Evolutionary conservation across 2,329 filamentous ascomycete genomes (phyloP), one percentile per base, ranked within the genome.

Genomic region (Xylariaceae sp.): DNA sequence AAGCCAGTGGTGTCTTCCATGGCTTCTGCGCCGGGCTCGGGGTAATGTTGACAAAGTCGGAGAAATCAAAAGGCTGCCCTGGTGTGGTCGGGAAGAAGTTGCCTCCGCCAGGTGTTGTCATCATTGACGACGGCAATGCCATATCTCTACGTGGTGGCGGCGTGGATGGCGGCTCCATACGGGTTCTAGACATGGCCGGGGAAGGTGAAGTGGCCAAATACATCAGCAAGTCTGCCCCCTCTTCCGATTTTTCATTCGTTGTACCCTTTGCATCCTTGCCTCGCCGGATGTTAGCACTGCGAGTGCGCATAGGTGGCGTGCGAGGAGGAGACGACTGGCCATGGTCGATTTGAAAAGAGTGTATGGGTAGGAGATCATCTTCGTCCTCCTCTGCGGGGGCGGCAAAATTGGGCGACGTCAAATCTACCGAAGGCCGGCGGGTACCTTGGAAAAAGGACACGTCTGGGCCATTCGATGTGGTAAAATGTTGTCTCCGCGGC

Each of bases 41-140:
- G 6, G 95, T 96, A 73, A 98, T 94, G 76, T 98, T 97, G 71
- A 98, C 89, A 75, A 96, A 99, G 72, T 99, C 95, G 49, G 92
- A 87, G 76, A 98, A 96, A 77, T 98, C 96, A 75, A 98, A 96
- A 44, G 75, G 78, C 70, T 93, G 90, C 14, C 88, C 88, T 0
- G 94, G 94, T 1, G 94, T 98, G 62, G 85, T 87, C 48, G 89
- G 86, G 68, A 87, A 85, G 43, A 88, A 74, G 68, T 87, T 89
- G 60, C 85, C 84, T 36, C 87, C 88, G 50, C 87, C 87, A 1
- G 91, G 91, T 9, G 91, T 95, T n/a, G 86, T 89, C 90, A 95
- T 94, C 85, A 94, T 92, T 23, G 88, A 96, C 54, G 87, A 96
- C 19, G 87, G 92, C 61, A 90, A 79, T 49, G 85, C 90, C 64